Base-by-base conservation (phyloP, 441 rosid species). In the Breynia disticha region DNA sequence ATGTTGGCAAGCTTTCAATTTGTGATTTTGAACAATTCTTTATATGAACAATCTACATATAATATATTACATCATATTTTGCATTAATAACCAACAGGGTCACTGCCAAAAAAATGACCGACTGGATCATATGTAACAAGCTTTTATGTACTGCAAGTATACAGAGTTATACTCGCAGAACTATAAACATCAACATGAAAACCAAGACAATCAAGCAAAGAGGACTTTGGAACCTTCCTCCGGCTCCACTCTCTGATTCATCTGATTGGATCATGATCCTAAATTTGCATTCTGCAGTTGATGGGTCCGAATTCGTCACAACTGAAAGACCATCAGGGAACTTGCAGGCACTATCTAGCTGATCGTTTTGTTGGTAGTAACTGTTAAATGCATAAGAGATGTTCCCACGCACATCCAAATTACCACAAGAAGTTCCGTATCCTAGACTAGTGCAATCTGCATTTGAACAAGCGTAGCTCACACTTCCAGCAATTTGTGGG, bases 401-500 rank as follows among this genome's bases (percentile, higher is more conserved):
- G 61, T 84, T 84, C 48, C 70, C 79, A 2, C 63, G 64, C 10
- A 66, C 56, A 13, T 76, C 71, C 66, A 80, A 39, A 43, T 62
- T 65, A 18, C 71, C 68, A 56, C 94, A 84, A 8, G 84, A 76
- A 8, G 79, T 71, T 37, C 77, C 84, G 54, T 73, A 79, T 2
- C 84, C 84, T 1, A 86, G 75, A 37, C 77, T 74, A 0, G 95
- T 83, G 69, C 95, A 86, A 50, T 86, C 95, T 1, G 86, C 81
- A 1, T 71, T 56, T 42, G 66, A 68, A 57, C 95, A 86, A 18
- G 95, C 90, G 32, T 81, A 83, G 48, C 56, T 46, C 1, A 61
- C 20, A 54, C 77, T 46, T 0, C 54, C 48, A 0, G 64, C 67
- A 12, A 83, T 48, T 10, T 16, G 32, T 1, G 72, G 70, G 69